Base-by-base conservation (phyloP, 805 yeast genomes). In the Ogataea haglerorum region DNA sequence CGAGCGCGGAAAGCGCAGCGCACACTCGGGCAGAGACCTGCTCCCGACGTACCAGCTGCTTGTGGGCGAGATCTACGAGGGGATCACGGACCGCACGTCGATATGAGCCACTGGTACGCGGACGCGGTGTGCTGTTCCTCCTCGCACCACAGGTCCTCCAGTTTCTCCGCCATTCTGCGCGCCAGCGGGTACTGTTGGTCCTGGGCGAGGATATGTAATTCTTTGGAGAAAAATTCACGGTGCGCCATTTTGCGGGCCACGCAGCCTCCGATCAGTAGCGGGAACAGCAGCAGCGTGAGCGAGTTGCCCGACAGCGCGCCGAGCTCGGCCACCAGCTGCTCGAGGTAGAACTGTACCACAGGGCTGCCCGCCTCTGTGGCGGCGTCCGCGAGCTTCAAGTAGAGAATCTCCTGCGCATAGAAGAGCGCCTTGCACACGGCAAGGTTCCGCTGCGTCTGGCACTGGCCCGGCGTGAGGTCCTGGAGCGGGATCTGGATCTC, bases 61-160 rank as follows among this genome's bases (percentile, higher is more conserved):
- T 14, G 46, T 64, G 2, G 69, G 69, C 6, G 67, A 64, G 38
- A 43, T 58, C 8, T 65, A 63, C 41, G 68, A 65, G 38, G 68
- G 68, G 1, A 51, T 64, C 15, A 46, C 54, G 18, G 66, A 61
- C 42, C 47, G 67, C 18, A 61, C 63, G 3, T 63, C 67, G 8
- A 52, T 58, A 14, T 62, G 45, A 42, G 34, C 41, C 38, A 29
- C 30, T 39, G 27, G 30, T 30, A 18, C 19, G 34, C 38, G 39
- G 32, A 12, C 28, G 18, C 24, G 18, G n/a, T 43, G 12, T 35
- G 36, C 13, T 41, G 34, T 31, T 54, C 55, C 34, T 56, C 61
- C 18, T 39, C 30, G 31, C 54, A 51, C 65, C 65, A 61, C 34
- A 54, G 31, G 30, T 58, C 60, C 37, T 61, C 64, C 16, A 61